Evolutionary conservation across 345 rosid species (phyloP).

Genomic region (Eutrema japonicum): DNA sequence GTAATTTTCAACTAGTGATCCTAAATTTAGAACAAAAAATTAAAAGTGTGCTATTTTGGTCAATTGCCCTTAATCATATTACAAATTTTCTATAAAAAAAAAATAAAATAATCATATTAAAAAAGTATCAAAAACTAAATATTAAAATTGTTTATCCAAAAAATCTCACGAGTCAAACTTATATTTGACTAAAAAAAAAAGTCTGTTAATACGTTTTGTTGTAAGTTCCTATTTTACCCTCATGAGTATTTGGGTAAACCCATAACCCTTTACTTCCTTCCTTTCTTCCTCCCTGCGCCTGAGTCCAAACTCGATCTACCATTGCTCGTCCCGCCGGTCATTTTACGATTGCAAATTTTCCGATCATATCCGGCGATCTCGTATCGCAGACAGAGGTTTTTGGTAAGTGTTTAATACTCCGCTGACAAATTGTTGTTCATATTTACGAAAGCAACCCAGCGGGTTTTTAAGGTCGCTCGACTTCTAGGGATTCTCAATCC

Average conservation of each 20-base stretch:
- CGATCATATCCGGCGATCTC: conserved; percentile 22
- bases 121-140: too few relatives aligned
- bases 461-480: conserved; percentile 3
- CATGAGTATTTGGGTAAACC: neutral
- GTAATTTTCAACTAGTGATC: too few relatives aligned
- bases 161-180: conserved; percentile 23
- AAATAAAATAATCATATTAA: too few relatives aligned
- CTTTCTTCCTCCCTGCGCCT: conserved; percentile 7
- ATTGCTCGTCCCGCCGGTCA: conserved; percentile 34
- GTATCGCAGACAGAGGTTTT: neutral
- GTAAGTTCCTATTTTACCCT: conserved; percentile 33
- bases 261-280: conserved; percentile 28
- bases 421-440: conserved; percentile 13
- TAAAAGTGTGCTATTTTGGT: too few relatives aligned
- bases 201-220: neutral
- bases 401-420: conserved; percentile 21
- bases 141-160: neutral
- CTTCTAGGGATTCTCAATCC: conserved; percentile 23
- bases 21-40: too few relatives aligned
- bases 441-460: conserved; percentile 11
- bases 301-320: conserved; percentile 36
- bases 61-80: neutral
- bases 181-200: conserved; percentile 24
- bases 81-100: too few relatives aligned
- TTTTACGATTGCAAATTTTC: neutral